Evolutionary conservation across 176 grass and related monocot genomes (phyloP), one percentile per base, ranked within the genome.

Genomic region (Cymbopogon citratus): DNA sequence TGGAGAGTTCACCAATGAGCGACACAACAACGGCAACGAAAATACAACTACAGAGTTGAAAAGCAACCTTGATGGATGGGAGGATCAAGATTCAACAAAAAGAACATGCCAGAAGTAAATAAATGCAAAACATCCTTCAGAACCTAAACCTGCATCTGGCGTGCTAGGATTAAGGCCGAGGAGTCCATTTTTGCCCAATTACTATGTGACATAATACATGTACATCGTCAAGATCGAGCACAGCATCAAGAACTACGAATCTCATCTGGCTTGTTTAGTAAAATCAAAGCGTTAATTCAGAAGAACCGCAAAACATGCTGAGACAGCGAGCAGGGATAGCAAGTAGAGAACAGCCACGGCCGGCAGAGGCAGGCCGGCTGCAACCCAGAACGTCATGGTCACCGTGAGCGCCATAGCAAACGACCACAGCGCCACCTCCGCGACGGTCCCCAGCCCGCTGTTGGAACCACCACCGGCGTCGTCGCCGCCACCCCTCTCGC

Each of bases 371-470:
- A 81, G 24, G 39, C 52, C 69, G 10, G 68, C 34, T 21, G 68
- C 56, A 7, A 62, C 67, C 80, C 80, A 82, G 38, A 60, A 82
- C 66, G 67, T 82, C 80, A 72, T 82, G 51, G 67, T 82, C 52
- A 82, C 80, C 67, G 80, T 82, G 52, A 82, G 80, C 68, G 67
- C 80, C 67, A 82, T 73, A 16, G 80, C 38, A 21, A 82, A 82
- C 1, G 68, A 72, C 80, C 80, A 82, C 35, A 82, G 15, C 23
- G 68, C 80, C 39, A 82, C 80, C 38, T 63, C 54, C 12, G 35
- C 38, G 34, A 63, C 56, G 34, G 25, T 31, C 2, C 4, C 14
- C 49, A 80, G 19, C 28, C 78, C 78, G 7, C 63, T 8, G 2
- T 16, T 46, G 44, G 29, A 31, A 12, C 43, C 27, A 3, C 26